Evolutionary conservation across 345 rosid species (phyloP).

Genomic region (Gossypium arboreum): DNA sequence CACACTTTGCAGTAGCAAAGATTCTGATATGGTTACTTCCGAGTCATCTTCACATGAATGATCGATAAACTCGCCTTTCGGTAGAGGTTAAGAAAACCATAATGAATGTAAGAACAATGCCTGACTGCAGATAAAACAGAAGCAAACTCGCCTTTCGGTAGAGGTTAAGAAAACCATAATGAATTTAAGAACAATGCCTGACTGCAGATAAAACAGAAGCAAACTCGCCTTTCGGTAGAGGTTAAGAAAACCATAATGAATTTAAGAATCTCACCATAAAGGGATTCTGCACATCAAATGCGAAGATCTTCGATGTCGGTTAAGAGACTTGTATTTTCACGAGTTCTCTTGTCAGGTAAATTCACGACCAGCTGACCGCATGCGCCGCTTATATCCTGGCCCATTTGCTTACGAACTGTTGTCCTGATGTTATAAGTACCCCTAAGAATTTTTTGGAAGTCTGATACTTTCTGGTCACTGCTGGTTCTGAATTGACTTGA

Average conservation of each 20-base stretch:
- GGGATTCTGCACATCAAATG: constrained; percentile 21
- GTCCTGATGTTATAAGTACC: constrained; percentile 71
- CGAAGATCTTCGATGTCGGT: constrained; percentile 91
- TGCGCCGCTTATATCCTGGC: constrained; percentile 90
- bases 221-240: too few species aligned
- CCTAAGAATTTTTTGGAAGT: constrained; percentile 79
- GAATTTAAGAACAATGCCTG: background rate
- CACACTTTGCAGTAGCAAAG: background rate
- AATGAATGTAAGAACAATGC: background rate
- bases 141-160: background rate
- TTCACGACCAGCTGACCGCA: constrained; percentile 92
- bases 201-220: background rate
- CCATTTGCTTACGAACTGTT: constrained; percentile 83
- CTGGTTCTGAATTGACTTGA: constrained; percentile 66
- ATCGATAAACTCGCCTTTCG: background rate
- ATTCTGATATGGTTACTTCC: background rate
- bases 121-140: background rate
- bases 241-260: too few species aligned
- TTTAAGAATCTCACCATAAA: background rate
- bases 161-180: background rate
- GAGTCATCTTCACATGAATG: background rate
- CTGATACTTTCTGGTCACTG: constrained; percentile 47
- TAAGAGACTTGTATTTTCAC: constrained; percentile 25
- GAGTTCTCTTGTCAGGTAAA: constrained; percentile 38
- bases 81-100: background rate